Percentiles rank a stretch among this genome's conserved stretches.
phyloP scores from a whole-genome alignment of 306 rosid genomes.

The Corylus avellana region DNA sequence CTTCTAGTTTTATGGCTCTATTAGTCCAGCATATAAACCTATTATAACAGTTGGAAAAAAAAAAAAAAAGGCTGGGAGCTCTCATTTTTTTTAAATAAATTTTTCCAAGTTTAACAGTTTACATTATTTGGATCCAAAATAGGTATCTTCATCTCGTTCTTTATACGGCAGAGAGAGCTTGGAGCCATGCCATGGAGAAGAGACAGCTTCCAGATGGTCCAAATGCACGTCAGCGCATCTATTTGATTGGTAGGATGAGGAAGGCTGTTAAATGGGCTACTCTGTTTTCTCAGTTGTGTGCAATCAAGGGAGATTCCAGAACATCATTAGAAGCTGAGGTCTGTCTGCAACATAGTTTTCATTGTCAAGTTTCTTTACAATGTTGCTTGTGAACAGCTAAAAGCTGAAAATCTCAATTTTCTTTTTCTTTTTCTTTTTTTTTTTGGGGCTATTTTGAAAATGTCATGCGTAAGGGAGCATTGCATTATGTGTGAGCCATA shows the following conservation, averaged over 20 bases:
- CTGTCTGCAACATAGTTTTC: slow-evolving; percentile 32
- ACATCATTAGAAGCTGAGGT: slow-evolving; percentile 99
- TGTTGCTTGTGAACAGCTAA: not conserved
- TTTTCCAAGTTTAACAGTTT: slow-evolving; percentile 22
- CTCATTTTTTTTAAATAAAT: not conserved
- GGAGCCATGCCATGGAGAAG: slow-evolving; percentile 99
- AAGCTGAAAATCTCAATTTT: not conserved
- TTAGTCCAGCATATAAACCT: not conserved
- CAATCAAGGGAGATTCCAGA: slow-evolving; percentile 87
- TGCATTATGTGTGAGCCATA: not conserved
- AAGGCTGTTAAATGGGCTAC: slow-evolving; percentile 97
- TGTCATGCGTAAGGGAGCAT: not conserved
- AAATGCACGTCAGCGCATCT: slow-evolving; percentile 76
- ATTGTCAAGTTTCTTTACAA: not conserved
- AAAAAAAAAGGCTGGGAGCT: not conserved
- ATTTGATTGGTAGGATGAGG: slow-evolving; percentile 95
- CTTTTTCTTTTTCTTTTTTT: no score
- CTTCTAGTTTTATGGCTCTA: slow-evolving; percentile 1
- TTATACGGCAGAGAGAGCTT: slow-evolving; percentile 93
- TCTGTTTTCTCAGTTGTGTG: slow-evolving; percentile 80
- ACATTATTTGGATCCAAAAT: slow-evolving; percentile 37
- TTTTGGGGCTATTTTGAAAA: not conserved
- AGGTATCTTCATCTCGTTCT: slow-evolving; percentile 93
- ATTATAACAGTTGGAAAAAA: slow-evolving; percentile 1
- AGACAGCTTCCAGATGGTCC: slow-evolving; percentile 97